Evolutionary conservation across 306 rosid species (phyloP), one percentile per base, ranked within the genome.

Genomic region (Acacia melanoxylon): DNA sequence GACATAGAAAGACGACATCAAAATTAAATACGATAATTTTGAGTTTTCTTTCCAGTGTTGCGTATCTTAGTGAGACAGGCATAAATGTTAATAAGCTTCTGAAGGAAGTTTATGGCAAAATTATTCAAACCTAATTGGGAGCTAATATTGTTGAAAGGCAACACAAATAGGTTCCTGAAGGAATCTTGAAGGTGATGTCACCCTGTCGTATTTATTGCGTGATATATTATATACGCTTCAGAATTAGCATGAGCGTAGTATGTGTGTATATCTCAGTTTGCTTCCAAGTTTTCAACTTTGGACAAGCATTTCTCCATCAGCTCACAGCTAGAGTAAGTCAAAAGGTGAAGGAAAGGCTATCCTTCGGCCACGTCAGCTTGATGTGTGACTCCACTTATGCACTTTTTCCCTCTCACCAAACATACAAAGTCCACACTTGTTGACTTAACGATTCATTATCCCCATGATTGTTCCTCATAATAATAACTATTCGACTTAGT

Each of bases 191-290:
- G 35, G 1, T 68, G 82, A 68, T 68, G 68, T 78, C 74, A 78
- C 5, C n/a, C 75, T 10, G 25, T 4, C 82, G 76, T 68, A 68
- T 68, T 35, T 24, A 35, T 27, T 51, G 56, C 82, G 76, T 68
- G 4, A 49, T 37, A 31, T 10, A 9, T 48, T 19, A 10, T 48
- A 20, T 8, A n/a, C 16, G 33, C 33, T 19, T 17, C 8, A 71
- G 8, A 20, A n/a, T 54, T 54, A 56, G 44, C 22, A 15, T 24
- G 29, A 37, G 76, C 76, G 0, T 10, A 17, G 13, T 1, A 19
- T 49, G 12, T 44, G 49, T 46, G 22, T 19, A 0, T 49, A 19
- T 25, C 69, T 14, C 69, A 56, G 46, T 59, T 71, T 56, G 75
- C 49, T 58, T 59, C 54, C n/a, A n/a, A 72, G 72, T 11, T 62